Conservation (phyloP, 1,139 yeast genomes). For the Trichomonascaceae sp. region DNA sequence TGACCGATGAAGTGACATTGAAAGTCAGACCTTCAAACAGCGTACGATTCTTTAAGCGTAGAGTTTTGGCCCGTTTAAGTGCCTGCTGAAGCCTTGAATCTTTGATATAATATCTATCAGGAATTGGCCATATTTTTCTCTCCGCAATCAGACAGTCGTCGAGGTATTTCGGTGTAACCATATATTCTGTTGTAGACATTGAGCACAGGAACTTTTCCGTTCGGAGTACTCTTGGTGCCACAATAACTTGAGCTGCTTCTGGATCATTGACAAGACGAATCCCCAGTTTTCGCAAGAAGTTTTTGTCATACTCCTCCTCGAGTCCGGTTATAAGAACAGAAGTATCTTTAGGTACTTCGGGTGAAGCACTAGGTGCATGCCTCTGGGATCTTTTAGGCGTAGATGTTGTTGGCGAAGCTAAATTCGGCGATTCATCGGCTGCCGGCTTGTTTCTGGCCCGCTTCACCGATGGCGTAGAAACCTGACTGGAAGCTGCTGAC, state of each 20-base stretch:
- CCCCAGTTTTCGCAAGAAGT: slow-evolving; percentile 24
- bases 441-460: not conserved
- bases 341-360: slow-evolving; percentile 7
- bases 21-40: slow-evolving; percentile 44
- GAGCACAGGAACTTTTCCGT: slow-evolving; percentile 75
- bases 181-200: slow-evolving; percentile 36
- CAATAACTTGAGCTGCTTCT: slow-evolving; percentile 28
- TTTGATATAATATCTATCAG: slow-evolving; percentile 27
- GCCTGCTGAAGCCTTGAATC: slow-evolving; percentile 21
- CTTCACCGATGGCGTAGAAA: slow-evolving; percentile 3
- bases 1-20: slow-evolving; percentile 54
- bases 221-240: slow-evolving; percentile 74
- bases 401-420: not conserved
- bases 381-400: not conserved
- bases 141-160: slow-evolving; percentile 20
- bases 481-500: not conserved
- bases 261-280: slow-evolving; percentile 30
- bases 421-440: not conserved
- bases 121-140: slow-evolving; percentile 16
- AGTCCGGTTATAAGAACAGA: slow-evolving; percentile 22
- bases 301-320: slow-evolving; percentile 10
- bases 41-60: slow-evolving; percentile 27
- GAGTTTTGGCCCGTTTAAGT: slow-evolving; percentile 18
- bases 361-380: not conserved
- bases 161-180: slow-evolving; percentile 33